A percentile compares a stretch with the other conserved stretches of the same genome.
These are phyloP conservation scores for Zychaea mexicana DNA, from an alignment of 371 early-diverging fungal species.

Conservation along the genomic window DNA sequence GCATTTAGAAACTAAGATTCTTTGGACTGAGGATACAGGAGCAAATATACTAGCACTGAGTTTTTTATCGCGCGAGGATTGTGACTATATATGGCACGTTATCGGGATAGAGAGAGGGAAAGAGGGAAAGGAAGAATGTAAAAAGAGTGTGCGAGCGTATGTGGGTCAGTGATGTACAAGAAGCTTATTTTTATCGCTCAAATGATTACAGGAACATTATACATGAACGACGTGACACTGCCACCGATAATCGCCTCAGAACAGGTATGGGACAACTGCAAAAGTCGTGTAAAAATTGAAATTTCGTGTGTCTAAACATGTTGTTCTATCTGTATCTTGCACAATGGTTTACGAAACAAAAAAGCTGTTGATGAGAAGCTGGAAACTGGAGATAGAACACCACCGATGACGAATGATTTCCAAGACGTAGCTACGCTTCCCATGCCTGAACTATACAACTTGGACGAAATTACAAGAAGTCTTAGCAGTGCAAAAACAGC, in stretches of 20 bases:
- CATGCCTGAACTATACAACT: constrained; percentile 62
- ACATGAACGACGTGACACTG: neutral
- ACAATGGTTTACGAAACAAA: no score
- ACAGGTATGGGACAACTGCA: neutral
- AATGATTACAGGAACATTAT: neutral
- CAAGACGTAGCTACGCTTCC: constrained; percentile 49
- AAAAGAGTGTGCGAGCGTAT: neutral
- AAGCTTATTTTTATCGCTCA: no score
- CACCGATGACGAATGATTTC: constrained; percentile 5
- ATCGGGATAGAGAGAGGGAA: neutral
- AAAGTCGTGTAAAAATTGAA: neutral
- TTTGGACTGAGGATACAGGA: constrained; percentile 89
- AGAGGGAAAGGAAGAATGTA: neutral
- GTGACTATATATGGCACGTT: constrained; percentile 78
- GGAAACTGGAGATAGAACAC: no score
- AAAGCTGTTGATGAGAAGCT: neutral
- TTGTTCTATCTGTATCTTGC: no score
- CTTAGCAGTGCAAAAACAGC: constrained; percentile 48
- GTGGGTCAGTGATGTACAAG: no score
- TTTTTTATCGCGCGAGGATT: constrained; percentile 86
- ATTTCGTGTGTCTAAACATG: neutral
- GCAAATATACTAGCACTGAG: constrained; percentile 85
- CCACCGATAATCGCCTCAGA: neutral
- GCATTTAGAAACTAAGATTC: constrained; percentile 79
- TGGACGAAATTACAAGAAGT: constrained; percentile 60